Evolutionary conservation across 768 basidiomycete species (phyloP).

Genomic region (Hirschioporus abietinus): DNA sequence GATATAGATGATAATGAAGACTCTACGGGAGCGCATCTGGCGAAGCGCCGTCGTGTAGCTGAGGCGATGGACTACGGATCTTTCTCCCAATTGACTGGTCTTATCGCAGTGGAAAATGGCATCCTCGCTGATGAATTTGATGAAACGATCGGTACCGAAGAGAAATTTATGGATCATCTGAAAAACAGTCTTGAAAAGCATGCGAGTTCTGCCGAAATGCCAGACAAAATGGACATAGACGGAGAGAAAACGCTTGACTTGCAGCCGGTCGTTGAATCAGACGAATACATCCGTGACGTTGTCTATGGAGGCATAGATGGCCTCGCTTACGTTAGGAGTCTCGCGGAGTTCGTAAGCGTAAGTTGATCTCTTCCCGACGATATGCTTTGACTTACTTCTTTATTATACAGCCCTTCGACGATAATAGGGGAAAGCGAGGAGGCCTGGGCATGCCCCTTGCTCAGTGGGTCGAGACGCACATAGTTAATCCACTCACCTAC

Average conservation of each 20-base stretch:
- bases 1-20: conserved; percentile 46
- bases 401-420: background rate
- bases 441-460: conserved; percentile 30
- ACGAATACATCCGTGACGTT: conserved; percentile 64
- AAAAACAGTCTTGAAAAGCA: conserved; percentile 16
- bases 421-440: background rate
- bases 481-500: conserved; percentile 36
- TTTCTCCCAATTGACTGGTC: conserved; percentile 46
- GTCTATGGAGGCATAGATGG: conserved; percentile 80
- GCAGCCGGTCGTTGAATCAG: conserved; percentile 47
- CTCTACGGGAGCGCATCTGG: conserved; percentile 33
- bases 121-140: conserved; percentile 13
- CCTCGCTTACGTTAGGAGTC: conserved; percentile 66
- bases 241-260: conserved; percentile 14
- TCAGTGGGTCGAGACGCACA: conserved; percentile 34
- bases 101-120: conserved; percentile 14
- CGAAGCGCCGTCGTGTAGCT: conserved; percentile 48
- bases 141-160: conserved; percentile 24
- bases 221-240: conserved; percentile 13
- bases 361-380: background rate
- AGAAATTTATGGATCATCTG: conserved; percentile 21
- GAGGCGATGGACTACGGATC: conserved; percentile 58
- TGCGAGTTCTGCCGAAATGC: conserved; percentile 8
- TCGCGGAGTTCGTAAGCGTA: conserved; percentile 60
- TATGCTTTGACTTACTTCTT: conserved; percentile 12